Evolutionary conservation across 2,329 filamentous ascomycete species (phyloP).

Genomic region (Akanthomyces dipterigenus): DNA sequence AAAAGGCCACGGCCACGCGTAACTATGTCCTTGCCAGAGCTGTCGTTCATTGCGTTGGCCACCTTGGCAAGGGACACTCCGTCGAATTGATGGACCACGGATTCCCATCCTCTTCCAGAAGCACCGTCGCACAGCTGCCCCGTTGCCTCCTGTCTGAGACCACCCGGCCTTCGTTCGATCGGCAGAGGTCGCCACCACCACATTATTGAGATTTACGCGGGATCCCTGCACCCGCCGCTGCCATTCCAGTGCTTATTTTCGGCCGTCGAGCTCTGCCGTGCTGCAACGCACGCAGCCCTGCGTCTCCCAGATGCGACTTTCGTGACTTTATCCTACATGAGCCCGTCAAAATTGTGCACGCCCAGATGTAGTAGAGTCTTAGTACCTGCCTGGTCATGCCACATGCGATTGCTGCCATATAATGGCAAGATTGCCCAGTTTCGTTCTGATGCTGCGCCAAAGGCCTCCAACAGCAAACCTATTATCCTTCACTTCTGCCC

Average conservation of each 20-base stretch:
- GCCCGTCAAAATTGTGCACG: not conserved
- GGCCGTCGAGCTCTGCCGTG: not conserved
- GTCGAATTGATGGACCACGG: too few relatives aligned
- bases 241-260: too few relatives aligned
- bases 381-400: too few relatives aligned
- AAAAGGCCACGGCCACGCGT: too few relatives aligned
- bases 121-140: not conserved
- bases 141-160: not conserved
- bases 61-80: too few relatives aligned
- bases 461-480: not conserved
- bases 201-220: not conserved
- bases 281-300: not conserved
- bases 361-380: too few relatives aligned
- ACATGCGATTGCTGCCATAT: too few relatives aligned
- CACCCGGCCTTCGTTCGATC: not conserved
- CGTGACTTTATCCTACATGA: not conserved
- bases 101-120: not conserved
- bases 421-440: not conserved
- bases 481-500: not conserved
- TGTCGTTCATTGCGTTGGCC: too few relatives aligned
- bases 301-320: too few relatives aligned
- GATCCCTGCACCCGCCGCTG: not conserved
- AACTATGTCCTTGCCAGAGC: too few relatives aligned
- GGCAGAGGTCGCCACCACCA: not conserved
- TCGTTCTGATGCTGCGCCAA: not conserved